Conservation (phyloP, 768 basidiomycete genomes). For the Infundibulicybe gibba region DNA sequence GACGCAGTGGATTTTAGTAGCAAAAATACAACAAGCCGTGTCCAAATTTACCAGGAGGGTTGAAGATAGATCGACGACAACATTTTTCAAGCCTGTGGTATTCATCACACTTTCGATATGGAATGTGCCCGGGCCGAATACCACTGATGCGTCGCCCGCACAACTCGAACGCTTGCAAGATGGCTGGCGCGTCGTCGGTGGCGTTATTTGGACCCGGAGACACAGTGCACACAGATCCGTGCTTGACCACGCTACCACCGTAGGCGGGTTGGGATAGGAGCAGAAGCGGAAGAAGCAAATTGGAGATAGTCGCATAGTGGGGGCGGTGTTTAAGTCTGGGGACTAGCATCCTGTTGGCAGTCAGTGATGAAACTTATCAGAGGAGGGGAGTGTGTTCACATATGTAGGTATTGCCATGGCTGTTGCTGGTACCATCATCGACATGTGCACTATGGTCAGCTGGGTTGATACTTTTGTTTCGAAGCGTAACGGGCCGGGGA, state of each 20-base stretch:
- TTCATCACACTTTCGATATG: slow-evolving; percentile 27
- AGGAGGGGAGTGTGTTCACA: no score
- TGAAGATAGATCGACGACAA: slow-evolving; percentile 27
- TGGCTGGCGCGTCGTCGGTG: slow-evolving; percentile 19
- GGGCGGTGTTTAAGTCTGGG: no score
- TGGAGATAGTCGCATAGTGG: no score
- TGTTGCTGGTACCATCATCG: no score
- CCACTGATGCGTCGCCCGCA: slow-evolving; percentile 18
- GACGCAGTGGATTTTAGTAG: neutral
- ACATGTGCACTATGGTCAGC: no score
- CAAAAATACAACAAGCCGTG: neutral
- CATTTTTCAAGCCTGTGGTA: slow-evolving; percentile 27
- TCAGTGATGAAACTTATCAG: no score
- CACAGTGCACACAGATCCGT: slow-evolving; percentile 12
- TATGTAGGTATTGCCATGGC: no score
- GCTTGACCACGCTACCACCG: slow-evolving; percentile 4
- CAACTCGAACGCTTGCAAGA: slow-evolving; percentile 15
- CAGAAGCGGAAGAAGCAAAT: no score
- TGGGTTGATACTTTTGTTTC: no score
- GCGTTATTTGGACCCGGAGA: slow-evolving; percentile 11
- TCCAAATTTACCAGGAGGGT: slow-evolving; percentile 26
- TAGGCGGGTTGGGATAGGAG: neutral
- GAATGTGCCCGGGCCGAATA: slow-evolving; percentile 26
- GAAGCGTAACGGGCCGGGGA: no score
- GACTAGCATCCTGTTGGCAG: no score